Evolutionary conservation across 495 filamentous ascomycete genomes (phyloP), one percentile per base, ranked within the genome.

Genomic region (Penicillium turbatum): DNA sequence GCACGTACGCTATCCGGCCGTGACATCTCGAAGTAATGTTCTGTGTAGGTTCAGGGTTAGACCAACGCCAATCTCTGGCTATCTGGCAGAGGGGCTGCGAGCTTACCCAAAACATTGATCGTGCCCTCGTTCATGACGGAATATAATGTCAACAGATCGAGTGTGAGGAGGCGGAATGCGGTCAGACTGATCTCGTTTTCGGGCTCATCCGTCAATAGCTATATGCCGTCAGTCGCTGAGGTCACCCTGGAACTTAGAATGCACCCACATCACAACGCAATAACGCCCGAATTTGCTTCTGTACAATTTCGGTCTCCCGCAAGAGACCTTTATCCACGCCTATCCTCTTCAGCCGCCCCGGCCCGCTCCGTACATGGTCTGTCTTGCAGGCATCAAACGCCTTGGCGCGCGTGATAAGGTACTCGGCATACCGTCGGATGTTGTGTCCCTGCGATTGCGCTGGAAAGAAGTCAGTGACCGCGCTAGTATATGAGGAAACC

Each of bases 11-110:
- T 95, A 71, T 99, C 95, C 32, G 86, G 82, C 50, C 86, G 86
- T 47, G 95, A 96, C 89, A 99, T 92, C 72, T 99, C 93, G 59
- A 99, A 97, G 67, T 95, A 99, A 65, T 95, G 92, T 57, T 95
- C 92, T 96, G 50, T 21, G 39, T 16, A 21, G 9, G 39, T 69
- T 52, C 38, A 26, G 46, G 9, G 48, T 74, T 46, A 66, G 61
- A 59, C 13, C 21, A 41, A 39, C 27, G 13, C 5, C 6, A n/a
- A 46, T 15, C 19, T 21, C 27, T n/a, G n/a, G n/a, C n/a, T n/a
- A n/a, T 13, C 35, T 13, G n/a, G 13, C 15, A 19, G n/a, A 36
- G n/a, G n/a, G 9, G 6, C 16, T 17, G 26, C 40, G 3, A 8
- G 52, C 80, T 59, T 79, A 93, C 93, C 90, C 48, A 99, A 79